Evolutionary conservation across 257 asterid genomes (phyloP).

Genomic region (Hygrophila difformis): DNA sequence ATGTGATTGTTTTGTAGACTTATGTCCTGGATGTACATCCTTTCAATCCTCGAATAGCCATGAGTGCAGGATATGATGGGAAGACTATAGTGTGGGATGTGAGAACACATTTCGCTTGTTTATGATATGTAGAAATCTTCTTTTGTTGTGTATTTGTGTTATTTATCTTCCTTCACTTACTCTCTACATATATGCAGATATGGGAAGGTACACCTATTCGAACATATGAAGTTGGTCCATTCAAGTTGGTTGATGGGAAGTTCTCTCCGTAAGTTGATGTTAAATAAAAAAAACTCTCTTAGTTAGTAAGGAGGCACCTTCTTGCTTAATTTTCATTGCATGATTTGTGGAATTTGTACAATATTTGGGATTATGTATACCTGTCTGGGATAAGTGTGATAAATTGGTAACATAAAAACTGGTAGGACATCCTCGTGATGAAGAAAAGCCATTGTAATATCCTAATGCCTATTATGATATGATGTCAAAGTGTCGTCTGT

Average conservation of each 20-base stretch:
- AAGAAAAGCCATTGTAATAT: neutral
- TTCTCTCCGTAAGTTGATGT: constrained; percentile 83
- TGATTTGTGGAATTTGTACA: no score
- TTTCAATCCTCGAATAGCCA: constrained; percentile 92
- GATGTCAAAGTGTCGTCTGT: constrained; percentile 1
- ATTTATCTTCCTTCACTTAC: constrained; percentile 9
- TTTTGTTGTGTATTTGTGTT: neutral
- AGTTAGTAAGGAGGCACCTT: no score
- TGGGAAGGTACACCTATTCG: constrained; percentile 95
- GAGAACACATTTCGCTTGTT: constrained; percentile 29
- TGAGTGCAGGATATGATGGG: constrained; percentile 99
- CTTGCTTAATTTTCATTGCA: no score
- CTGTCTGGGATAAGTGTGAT: constrained; percentile 11
- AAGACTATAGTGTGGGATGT: constrained; percentile 98
- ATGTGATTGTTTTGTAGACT: constrained; percentile 47
- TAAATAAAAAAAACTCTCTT: no score
- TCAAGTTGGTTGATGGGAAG: constrained; percentile 90
- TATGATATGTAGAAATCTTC: constrained; percentile 9
- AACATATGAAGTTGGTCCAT: constrained; percentile 70
- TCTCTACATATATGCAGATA: constrained; percentile 40
- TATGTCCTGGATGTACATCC: constrained; percentile 97
- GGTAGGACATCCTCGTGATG: neutral
- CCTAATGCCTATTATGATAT: constrained; percentile 4
- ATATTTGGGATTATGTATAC: neutral
- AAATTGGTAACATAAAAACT: neutral